Conservation (phyloP, 208 protist genomes). For the Trypanosoma platydactyli region DNA sequence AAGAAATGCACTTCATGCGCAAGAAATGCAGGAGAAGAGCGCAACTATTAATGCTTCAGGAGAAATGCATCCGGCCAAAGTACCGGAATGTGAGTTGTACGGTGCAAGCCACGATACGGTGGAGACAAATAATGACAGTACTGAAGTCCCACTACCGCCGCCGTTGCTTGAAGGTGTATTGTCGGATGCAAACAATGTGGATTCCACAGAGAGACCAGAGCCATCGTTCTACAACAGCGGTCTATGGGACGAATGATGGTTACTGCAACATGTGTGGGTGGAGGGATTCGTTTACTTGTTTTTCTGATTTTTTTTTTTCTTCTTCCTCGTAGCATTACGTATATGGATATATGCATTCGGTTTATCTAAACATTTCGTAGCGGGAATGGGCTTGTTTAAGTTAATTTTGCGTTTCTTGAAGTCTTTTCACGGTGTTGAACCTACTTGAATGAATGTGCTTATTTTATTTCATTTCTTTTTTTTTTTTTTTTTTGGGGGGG, state of each 20-base stretch:
- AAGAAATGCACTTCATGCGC: neutral
- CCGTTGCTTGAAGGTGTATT: neutral
- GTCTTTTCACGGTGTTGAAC: no score
- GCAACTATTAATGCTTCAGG: neutral
- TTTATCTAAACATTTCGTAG: no score
- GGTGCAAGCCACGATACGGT: neutral
- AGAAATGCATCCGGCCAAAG: neutral
- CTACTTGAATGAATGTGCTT: no score
- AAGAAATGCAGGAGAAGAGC: conserved; percentile 5
- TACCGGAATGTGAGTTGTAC: neutral
- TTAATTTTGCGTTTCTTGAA: no score
- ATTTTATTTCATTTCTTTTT: conserved; percentile 6
- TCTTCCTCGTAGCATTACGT: conserved; percentile 1
- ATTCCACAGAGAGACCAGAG: conserved; percentile 7
- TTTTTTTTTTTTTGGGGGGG: conserved; percentile 7
- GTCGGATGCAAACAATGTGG: neutral
- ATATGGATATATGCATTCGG: neutral
- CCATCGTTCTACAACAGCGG: conserved; percentile 24
- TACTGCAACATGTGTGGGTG: neutral
- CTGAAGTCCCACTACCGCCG: neutral
- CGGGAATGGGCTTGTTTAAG: no score
- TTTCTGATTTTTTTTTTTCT: neutral
- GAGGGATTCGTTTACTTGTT: neutral
- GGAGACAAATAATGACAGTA: neutral
- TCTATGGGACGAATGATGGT: conserved; percentile 28